Evolutionary conservation across 2,329 filamentous ascomycete genomes (phyloP).

Genomic region (Aspergillus unguis): DNA sequence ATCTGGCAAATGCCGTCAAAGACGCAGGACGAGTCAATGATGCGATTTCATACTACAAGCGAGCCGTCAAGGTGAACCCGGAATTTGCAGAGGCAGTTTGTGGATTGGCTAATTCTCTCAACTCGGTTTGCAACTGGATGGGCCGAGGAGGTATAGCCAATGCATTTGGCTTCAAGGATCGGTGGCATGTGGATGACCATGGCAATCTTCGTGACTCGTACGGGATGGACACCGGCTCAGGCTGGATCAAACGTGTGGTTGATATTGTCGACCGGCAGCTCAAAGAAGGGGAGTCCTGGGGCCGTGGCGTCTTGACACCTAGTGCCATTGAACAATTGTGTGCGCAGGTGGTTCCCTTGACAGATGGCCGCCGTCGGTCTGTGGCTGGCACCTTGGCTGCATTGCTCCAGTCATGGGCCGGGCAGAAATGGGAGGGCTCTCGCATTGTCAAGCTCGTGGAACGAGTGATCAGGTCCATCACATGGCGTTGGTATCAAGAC

Average conservation of each 20-base stretch:
- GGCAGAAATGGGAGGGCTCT: conserved; percentile 82
- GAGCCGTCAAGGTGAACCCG: conserved; percentile 86
- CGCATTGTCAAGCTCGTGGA: conserved; percentile 79
- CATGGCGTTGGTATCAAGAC: conserved; percentile 86
- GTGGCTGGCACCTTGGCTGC: conserved; percentile 31
- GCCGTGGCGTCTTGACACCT: conserved; percentile 64
- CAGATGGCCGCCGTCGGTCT: conserved; percentile 24
- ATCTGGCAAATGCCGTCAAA: conserved; percentile 95
- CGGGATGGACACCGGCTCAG: conserved; percentile 60
- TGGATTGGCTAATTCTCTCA: conserved; percentile 87
- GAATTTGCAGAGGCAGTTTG: conserved; percentile 97
- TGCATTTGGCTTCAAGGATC: conserved; percentile 70
- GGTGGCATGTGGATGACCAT: conserved; percentile 86
- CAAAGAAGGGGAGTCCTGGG: conserved; percentile 81
- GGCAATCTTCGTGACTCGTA: conserved; percentile 77
- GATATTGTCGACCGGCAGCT: conserved; percentile 88
- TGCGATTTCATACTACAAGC: conserved; percentile 85
- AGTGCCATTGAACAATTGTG: conserved; percentile 51
- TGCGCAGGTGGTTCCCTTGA: conserved; percentile 45
- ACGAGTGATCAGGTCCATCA: conserved; percentile 71
- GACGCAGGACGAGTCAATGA: conserved; percentile 90
- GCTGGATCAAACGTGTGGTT: conserved; percentile 86
- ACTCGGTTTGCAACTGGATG: conserved; percentile 93
- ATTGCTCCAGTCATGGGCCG: conserved; percentile 60
- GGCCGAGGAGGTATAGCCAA: conserved; percentile 81